These are phyloP conservation scores for Chimonanthus salicifolius DNA, from an alignment of 164 flowering plant species.

Conservation along the genomic window DNA sequence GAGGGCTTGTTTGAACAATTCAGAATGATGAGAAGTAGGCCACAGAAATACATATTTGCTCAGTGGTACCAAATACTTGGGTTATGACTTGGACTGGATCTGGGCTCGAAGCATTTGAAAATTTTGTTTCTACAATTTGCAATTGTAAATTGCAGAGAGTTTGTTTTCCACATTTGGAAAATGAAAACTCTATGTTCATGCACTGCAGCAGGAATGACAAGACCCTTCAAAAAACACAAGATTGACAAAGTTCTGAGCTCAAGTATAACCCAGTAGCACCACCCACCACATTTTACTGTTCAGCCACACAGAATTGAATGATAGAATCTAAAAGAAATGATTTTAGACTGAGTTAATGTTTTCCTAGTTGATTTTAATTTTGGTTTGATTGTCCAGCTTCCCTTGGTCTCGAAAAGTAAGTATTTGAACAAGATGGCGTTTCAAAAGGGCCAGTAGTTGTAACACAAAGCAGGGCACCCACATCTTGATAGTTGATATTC, in stretches of 20 bases:
- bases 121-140: too few species aligned
- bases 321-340: not conserved
- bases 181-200: not conserved
- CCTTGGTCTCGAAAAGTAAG: slow-evolving; percentile 38
- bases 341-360: not conserved
- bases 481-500: slow-evolving; percentile 28
- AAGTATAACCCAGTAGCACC: not conserved
- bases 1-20: too few species aligned
- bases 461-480: slow-evolving; percentile 7
- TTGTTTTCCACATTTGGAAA: not conserved
- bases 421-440: slow-evolving; percentile 35
- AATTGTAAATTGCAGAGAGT: too few species aligned
- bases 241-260: not conserved
- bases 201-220: not conserved
- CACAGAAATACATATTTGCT: too few species aligned
- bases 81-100: too few species aligned
- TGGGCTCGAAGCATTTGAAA: too few species aligned
- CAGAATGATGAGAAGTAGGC: too few species aligned
- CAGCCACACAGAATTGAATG: not conserved
- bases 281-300: not conserved
- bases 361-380: not conserved
- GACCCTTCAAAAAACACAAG: not conserved
- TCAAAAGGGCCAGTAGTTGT: slow-evolving; percentile 15
- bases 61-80: too few species aligned
- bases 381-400: slow-evolving; percentile 22